Evolutionary conservation across 345 rosid genomes (phyloP), one percentile per base, ranked within the genome.

Genomic region (Lumnitzera racemosa): DNA sequence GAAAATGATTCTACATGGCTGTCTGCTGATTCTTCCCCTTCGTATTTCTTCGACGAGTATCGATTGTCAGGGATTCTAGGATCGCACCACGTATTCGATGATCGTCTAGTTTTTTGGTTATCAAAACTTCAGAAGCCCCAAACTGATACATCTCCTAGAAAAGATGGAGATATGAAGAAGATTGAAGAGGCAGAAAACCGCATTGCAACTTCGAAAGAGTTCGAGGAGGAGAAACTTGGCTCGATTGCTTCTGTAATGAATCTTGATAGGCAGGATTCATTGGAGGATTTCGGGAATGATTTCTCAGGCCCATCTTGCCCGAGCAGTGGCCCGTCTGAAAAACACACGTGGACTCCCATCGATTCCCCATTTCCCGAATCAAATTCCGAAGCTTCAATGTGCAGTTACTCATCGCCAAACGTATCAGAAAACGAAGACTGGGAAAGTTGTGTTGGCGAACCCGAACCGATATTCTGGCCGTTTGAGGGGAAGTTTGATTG

Each of bases 401-500:
- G 59, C 11, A 16, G 24, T 24, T 16, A 15, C 50, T 58, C 41
- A 17, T 58, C 61, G 12, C 13, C 31, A 10, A 16, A 58, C 47
- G 20, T 47, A 43, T 25, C 52, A 5, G 36, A n/a, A 58, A 47
- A 24, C 24, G 52, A 16, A 58, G 51, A 47, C 3, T 24, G 20
- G 52, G n/a, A 58, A 31, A 47, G 11, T 14, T 47, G 23, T 15
- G 27, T 14, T 63, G 52, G 13, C 17, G 15, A 55, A 43, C 41
- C 13, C 15, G 68, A 65, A 17, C 62, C 68, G 15, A 36, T 65
- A n/a, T 65, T 65, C 57, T 65, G 68, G 68, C 68, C 68, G 0
- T 65, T 57, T 12, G 46, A 57, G 24, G 47, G 5, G 51, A 65
- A 57, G 46, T 65, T 65, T 12, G 41, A 57, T 15, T 43, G 56